Base-by-base conservation (phyloP, 2,329 filamentous ascomycete genomes). In the Zymoseptoria crescenta region DNA sequence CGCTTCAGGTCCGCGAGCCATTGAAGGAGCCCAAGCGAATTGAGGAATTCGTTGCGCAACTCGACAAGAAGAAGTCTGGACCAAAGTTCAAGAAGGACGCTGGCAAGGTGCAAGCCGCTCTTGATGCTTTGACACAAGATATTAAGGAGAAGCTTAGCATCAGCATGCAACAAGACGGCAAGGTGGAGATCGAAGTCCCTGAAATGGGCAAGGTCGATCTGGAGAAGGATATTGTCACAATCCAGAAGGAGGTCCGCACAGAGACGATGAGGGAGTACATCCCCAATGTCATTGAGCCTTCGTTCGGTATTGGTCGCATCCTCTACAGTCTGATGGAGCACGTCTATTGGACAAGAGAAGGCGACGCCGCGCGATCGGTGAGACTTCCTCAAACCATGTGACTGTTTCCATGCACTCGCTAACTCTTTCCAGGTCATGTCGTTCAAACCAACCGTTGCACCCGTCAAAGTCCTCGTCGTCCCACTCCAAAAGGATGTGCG, bases 21-120 rank as follows among this genome's bases (percentile, higher is more conserved):
- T 83, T 91, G 57, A 84, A 88, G 52, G 86, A 89, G 73, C 94
- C 94, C 24, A 81, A 87, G 60, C 81, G 84, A 62, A 81, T 96
- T 60, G 88, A 96, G 76, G 90, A 96, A 76, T 99, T 88, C 86
- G 84, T 91, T 69, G 81, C 94, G 49, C 89, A 94, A 50, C 80
- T 96, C 35, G 86, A 96, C 74, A 96, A 89, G 83, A 96, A 96
- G 83, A 92, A 92, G 77, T 95, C 96, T 68, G 94, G 94, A 27
- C 93, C 93, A 10, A 84, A 86, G 64, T 96, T 96, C 82, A 96
- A 96, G 82, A 96, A 95, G 79, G 89, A 96, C 67, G 89, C 87
- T 72, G 95, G 90, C 80, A 80, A 85, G 1, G 87, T 99, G 30
- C 91, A 96, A 77, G 80, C 85, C 16, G 91, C 89, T 30, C 80